phyloP scores from a whole-genome alignment of 768 basidiomycete species.

The Filobasidium wieringae region DNA sequence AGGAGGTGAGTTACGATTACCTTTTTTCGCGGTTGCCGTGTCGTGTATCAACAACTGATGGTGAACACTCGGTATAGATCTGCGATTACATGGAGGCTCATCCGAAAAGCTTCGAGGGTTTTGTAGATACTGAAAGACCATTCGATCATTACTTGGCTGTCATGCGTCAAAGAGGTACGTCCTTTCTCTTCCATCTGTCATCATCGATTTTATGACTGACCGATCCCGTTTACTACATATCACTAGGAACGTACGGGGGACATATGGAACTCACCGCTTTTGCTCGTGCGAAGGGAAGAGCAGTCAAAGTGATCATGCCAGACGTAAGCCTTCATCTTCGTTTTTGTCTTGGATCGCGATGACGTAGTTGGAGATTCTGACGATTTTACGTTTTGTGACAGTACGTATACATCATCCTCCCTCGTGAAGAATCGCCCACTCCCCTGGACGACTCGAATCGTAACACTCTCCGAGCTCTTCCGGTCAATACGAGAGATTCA shows the following conservation, averaged over 20 bases:
- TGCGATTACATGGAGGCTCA: neutral
- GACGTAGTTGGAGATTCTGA: neutral
- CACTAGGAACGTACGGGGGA: conserved; percentile 67
- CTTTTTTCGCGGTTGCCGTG: neutral
- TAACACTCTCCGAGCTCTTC: neutral
- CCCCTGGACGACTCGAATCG: neutral
- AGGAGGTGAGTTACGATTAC: neutral
- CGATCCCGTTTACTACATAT: neutral
- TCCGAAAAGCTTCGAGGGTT: neutral
- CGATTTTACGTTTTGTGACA: neutral
- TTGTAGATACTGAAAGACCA: neutral
- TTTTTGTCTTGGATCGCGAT: too few species aligned
- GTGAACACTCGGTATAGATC: neutral
- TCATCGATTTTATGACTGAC: neutral
- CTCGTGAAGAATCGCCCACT: conserved; percentile 1
- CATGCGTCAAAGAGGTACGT: conserved; percentile 1
- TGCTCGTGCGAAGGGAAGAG: conserved; percentile 60
- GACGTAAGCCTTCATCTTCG: conserved; percentile 46
- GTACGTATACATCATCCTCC: neutral
- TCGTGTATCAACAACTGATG: neutral
- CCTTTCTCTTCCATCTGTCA: neutral
- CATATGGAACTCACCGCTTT: conserved; percentile 90
- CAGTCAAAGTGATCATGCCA: conserved; percentile 87
- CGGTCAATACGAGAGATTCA: neutral
- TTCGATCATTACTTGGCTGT: conserved; percentile 4